Base-by-base conservation (phyloP, 345 rosid species). In the Ceriops zippeliana region DNA sequence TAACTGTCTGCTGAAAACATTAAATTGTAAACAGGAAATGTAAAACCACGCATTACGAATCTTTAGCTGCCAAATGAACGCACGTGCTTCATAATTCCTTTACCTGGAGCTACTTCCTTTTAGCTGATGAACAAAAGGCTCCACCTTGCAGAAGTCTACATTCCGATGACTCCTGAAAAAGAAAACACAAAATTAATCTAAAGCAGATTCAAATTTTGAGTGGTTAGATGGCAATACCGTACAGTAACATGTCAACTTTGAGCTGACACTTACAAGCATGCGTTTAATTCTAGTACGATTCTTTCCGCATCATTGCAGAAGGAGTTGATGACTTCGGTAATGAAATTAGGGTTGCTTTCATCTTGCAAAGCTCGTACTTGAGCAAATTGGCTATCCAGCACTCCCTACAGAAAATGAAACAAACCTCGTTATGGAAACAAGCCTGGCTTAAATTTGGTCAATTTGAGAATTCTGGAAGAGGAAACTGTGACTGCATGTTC, bases 231-330 rank as follows among this genome's bases (percentile, higher is more conserved):
- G 49, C 15, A 11, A 71, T 15, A 59, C 65, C 20, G 21, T 20
- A 30, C 26, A 21, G 26, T 30, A 57, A 28, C 65, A 66, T 27
- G 7, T 53, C 1, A 4, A 52, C 56, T 69, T 69, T 61, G 65
- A 54, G 32, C 49, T 13, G 13, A 42, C 49, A 42, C 49, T 66
- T 72, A 72, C 78, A 75, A 11, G 67, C 54, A 19, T 61, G 37
- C 68, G 63, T 64, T 78, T 59, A 75, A 27, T 58, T 81, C 82
- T 22, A 64, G 72, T 47, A 81, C 64, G 72, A 78, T 70, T 66
- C 75, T 72, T 54, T 75, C 80, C 5, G 80, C 71, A 54, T 75
- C 82, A n/a, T n/a, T 63, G 73, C 82, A 75, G 62, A 81, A 81
- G 53, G 78, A 52, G 19, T 59, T 49, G 46, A 78, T 75, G 30